phyloP scores from a whole-genome alignment of 208 protist species.

The Acanthamoeba polyphaga region DNA sequence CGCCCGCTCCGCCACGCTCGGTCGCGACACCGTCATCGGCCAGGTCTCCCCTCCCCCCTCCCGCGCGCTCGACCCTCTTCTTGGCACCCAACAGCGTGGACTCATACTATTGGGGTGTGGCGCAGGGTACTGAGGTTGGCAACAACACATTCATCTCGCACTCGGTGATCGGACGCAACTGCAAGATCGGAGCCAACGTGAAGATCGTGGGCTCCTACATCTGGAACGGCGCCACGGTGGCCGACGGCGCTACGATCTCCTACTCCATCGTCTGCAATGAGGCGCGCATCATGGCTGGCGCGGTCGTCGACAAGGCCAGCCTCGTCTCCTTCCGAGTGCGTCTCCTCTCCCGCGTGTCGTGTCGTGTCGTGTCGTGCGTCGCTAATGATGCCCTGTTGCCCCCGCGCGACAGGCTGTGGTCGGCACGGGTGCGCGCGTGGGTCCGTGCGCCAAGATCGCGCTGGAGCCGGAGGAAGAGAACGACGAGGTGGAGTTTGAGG shows the following conservation, averaged over 20 bases:
- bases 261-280: conserved; percentile 75
- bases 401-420: not conserved
- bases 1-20: conserved; percentile 55
- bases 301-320: conserved; percentile 26
- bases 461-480: conserved; percentile 28
- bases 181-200: conserved; percentile 84
- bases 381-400: not conserved
- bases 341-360: not conserved
- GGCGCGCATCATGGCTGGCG: not conserved
- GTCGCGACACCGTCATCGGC: conserved; percentile 3
- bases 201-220: conserved; percentile 81
- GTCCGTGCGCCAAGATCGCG: not conserved
- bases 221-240: conserved; percentile 82
- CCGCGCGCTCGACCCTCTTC: not conserved
- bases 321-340: conserved; percentile 41
- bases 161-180: conserved; percentile 86
- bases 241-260: conserved; percentile 72
- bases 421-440: not conserved
- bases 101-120: no score
- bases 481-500: conserved; percentile 10
- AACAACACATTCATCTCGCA: conserved; percentile 72
- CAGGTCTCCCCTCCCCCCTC: not conserved
- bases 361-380: not conserved
- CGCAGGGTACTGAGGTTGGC: conserved; percentile 31
- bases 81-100: conserved; percentile 67